Evolutionary conservation across 495 filamentous ascomycete species (phyloP).

Genomic region (Arthonia radiata): DNA sequence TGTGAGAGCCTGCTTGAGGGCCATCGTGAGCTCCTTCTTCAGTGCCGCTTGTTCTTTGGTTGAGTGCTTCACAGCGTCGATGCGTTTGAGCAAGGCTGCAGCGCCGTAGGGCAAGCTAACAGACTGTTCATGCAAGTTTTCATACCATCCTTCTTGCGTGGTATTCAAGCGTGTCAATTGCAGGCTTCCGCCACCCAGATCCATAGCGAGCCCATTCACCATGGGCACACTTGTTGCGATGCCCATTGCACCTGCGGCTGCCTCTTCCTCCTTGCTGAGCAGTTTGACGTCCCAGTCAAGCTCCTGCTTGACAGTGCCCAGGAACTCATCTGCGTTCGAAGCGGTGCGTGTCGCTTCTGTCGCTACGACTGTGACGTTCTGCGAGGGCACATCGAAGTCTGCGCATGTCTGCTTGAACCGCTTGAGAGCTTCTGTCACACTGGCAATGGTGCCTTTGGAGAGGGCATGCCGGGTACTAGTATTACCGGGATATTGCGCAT

Average conservation of each 20-base stretch:
- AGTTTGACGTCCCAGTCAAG: constrained; percentile 45
- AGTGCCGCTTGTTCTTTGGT: too few species aligned
- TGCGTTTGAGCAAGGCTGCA: constrained; percentile 44
- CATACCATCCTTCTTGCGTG: too few species aligned
- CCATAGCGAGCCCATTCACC: constrained; percentile 54
- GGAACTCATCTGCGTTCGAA: constrained; percentile 43
- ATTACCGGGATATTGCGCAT: too few species aligned
- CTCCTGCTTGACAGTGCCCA: constrained; percentile 29
- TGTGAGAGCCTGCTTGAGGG: constrained; percentile 35
- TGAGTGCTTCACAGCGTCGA: constrained; percentile 26
- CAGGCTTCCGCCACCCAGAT: constrained; percentile 74
- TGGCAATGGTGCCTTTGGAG: too few species aligned
- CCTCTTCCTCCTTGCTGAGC: constrained; percentile 58
- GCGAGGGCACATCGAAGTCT: too few species aligned
- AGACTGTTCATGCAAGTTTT: too few species aligned
- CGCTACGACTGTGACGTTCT: too few species aligned
- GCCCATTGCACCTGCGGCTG: constrained; percentile 59
- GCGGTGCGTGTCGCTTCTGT: constrained; percentile 78
- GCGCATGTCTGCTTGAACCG: too few species aligned
- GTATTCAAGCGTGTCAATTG: constrained; percentile 71
- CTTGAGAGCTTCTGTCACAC: too few species aligned
- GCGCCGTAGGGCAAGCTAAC: constrained; percentile 64
- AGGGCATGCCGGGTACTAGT: too few species aligned
- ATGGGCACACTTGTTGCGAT: constrained; percentile 47
- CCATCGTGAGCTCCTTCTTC: constrained; percentile 27